These are phyloP conservation scores for Scheffersomyces illinoinensis DNA, from an alignment of 1,139 yeast species.

Conservation along the genomic window DNA sequence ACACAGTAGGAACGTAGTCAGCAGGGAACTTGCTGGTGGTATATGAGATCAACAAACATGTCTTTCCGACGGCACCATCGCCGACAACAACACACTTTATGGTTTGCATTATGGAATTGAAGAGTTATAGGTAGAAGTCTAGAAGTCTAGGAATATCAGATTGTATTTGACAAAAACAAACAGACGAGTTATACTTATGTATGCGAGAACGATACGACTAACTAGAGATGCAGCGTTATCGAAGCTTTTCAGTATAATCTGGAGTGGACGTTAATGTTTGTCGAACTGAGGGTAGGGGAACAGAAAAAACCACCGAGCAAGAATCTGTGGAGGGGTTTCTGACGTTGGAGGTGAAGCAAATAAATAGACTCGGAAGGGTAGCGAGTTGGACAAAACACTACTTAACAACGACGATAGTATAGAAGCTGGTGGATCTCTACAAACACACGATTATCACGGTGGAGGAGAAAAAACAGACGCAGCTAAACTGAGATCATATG, in stretches of 20 bases:
- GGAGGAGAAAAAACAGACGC: not conserved
- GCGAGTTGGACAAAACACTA: not conserved
- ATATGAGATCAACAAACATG: conserved; percentile 63
- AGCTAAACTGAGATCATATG: not conserved
- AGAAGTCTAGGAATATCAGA: not conserved
- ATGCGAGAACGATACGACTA: not conserved
- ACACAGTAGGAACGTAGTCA: conserved; percentile 93
- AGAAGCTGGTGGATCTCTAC: not conserved
- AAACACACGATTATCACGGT: not conserved
- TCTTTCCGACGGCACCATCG: conserved; percentile 93
- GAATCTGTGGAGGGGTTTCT: not conserved
- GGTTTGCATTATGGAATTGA: conserved; percentile 58
- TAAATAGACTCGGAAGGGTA: not conserved
- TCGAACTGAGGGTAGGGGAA: not conserved
- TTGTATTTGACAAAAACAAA: not conserved
- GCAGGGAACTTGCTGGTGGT: conserved; percentile 94
- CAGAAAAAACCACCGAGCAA: not conserved
- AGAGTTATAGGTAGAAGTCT: not conserved
- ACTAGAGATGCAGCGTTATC: not conserved
- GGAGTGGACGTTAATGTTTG: not conserved
- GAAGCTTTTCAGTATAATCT: not conserved
- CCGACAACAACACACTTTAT: conserved; percentile 97
- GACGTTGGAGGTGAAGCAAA: not conserved
- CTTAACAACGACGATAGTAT: not conserved
- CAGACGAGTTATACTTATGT: not conserved